Evolutionary conservation across 2,329 filamentous ascomycete genomes (phyloP).

Genomic region (Pseudogymnoascus sp.): DNA sequence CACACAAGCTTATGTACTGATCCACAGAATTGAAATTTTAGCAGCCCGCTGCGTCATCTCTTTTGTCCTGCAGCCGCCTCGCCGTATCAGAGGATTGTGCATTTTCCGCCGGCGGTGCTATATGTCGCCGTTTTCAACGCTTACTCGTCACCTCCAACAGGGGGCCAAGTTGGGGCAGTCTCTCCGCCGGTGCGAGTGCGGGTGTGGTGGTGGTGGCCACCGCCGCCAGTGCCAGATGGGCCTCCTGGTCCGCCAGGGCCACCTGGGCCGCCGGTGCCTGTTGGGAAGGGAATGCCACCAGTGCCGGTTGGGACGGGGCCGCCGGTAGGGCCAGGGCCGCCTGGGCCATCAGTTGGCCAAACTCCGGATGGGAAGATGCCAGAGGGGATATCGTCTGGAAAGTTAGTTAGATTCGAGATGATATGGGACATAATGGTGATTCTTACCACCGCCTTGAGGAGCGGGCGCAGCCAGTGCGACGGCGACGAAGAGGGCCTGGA

Average conservation of each 20-base stretch:
- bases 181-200: background rate
- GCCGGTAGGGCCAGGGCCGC: background rate
- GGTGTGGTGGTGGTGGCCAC: background rate
- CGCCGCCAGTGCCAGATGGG: background rate
- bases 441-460: background rate
- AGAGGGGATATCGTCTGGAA: background rate
- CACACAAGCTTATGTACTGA: background rate
- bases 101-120: background rate
- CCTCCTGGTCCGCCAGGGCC: background rate
- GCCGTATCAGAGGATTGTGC: background rate
- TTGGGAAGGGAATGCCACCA: background rate
- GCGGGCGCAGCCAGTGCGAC: conserved; percentile 4
- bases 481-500: background rate
- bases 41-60: conserved; percentile 3
- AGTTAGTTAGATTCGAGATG: background rate
- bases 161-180: background rate
- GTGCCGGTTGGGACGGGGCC: background rate
- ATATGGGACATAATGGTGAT: background rate
- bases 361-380: background rate
- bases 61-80: background rate
- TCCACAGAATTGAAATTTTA: background rate
- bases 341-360: background rate
- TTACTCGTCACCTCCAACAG: background rate
- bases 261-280: background rate
- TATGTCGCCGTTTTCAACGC: background rate